Evolutionary conservation across 1,284 basidiomycete species (phyloP), one percentile per base, ranked within the genome.

Genomic region (Pisolithus thermaeus): DNA sequence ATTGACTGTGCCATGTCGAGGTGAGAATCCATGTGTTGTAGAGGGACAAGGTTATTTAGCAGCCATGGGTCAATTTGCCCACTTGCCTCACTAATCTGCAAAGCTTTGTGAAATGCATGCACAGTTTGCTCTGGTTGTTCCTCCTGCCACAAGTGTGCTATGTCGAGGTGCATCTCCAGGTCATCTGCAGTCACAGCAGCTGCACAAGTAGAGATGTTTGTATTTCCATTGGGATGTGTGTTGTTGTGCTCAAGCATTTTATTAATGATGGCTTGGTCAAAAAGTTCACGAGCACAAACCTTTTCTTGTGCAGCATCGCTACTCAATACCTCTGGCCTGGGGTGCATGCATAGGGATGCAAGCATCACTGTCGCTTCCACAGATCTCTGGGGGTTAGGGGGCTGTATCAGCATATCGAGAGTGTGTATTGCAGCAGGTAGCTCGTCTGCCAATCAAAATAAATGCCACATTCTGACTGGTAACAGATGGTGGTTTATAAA

Each of bases 341-440:
- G 83, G 62, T 84, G 82, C 0, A 89, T 83, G 37, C 90, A 82
- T 7, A 97, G 79, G 1, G 91, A n/a, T 2, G 93, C 93, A 42
- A 97, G 83, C 68, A 94, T 84, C n/a, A 88, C 86, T 12, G 82
- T 84, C 3, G 91, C 92, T 71, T 96, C 92, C 9, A 88, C 65
- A 1, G 81, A 84, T 32, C 77, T 74, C 52, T 79, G 79, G 18
- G 78, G 70, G 55, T 80, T 80, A 0, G 81, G 81, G 7, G 78
- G 69, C 60, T 87, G 84, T 23, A 90, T 73, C 20, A 93, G 77
- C 22, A 82, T 85, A 60, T 97, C 93, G 30, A 95, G 82, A 1
- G 89, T 90, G 65, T 95, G 90, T 51, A 90, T 91, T 49, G 86
- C 93, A 22, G 83, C 86, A 2, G 86, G 77, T 56, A 81, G 78